Evolutionary conservation across 768 basidiomycete genomes (phyloP).

Genomic region (Calocera viscosa): DNA sequence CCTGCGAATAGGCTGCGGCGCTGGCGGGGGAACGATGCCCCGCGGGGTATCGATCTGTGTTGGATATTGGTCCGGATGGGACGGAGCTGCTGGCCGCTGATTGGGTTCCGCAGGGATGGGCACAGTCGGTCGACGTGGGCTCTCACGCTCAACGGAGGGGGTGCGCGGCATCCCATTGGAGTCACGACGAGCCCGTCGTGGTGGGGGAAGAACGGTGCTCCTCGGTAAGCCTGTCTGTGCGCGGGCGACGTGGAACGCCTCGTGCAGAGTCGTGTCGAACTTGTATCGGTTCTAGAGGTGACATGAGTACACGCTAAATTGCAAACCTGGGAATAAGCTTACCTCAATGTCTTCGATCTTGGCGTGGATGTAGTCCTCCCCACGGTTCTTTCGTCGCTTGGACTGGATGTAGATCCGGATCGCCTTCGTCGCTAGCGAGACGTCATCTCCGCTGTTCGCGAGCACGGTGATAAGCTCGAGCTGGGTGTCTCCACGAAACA

Average conservation of each 20-base stretch:
- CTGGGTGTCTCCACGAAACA: neutral
- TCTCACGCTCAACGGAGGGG: neutral
- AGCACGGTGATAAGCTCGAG: constrained; percentile 1
- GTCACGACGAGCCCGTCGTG: neutral
- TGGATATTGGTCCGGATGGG: no score
- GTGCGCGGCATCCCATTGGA: neutral
- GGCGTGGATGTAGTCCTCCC: neutral
- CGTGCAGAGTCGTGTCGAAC: neutral
- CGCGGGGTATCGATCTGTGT: no score
- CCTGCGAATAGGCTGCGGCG: no score
- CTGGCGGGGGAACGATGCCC: no score
- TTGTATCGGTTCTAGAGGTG: neutral
- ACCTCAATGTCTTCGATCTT: neutral
- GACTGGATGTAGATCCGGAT: neutral
- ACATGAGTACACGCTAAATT: neutral
- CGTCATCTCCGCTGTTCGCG: neutral
- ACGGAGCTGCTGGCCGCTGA: no score
- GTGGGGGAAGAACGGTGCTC: neutral
- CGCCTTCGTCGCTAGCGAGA: neutral
- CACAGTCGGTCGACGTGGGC: neutral
- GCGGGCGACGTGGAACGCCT: neutral
- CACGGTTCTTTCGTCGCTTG: neutral
- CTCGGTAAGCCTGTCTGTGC: neutral
- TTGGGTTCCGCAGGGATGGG: neutral
- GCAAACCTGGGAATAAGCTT: neutral